Evolutionary conservation across 2,329 filamentous ascomycete species (phyloP).

Genomic region (Acrocalymma vagum): DNA sequence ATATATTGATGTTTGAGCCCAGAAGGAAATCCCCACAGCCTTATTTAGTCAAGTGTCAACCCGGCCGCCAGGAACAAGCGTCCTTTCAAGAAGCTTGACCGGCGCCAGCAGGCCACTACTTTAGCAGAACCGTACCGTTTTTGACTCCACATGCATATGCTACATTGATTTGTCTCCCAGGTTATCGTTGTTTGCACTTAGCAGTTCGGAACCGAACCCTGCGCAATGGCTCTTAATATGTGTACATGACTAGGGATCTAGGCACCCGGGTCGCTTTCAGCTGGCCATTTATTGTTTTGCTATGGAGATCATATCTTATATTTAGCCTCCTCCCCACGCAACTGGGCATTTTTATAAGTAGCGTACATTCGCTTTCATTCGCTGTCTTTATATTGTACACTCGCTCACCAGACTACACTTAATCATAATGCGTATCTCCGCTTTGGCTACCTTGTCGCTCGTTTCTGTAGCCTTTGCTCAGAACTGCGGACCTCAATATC

Average conservation of each 20-base stretch:
- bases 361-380: conserved; percentile 12
- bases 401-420: conserved; percentile 8
- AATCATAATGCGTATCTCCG: conserved; percentile 41
- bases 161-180: conserved; percentile 14
- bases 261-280: conserved; percentile 3
- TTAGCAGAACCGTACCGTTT: not conserved
- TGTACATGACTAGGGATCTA: not conserved
- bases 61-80: conserved; percentile 20
- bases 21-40: no score
- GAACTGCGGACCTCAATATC: conserved; percentile 46
- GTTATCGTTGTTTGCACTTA: conserved; percentile 22
- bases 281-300: conserved; percentile 2
- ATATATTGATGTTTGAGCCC: no score
- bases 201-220: no score
- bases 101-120: not conserved
- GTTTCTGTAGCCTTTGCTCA: conserved; percentile 37
- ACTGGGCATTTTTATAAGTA: no score
- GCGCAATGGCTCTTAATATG: conserved; percentile 16
- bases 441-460: conserved; percentile 35
- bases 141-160: conserved; percentile 9
- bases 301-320: conserved; percentile 7
- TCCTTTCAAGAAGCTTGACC: conserved; percentile 11
- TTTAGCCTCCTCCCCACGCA: not conserved
- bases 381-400: conserved; percentile 8
- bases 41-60: conserved; percentile 6